A percentile compares a stretch with the other conserved stretches of the same genome.
These are phyloP conservation scores for Crataegus laevigata DNA, from an alignment of 306 rosid species.

Conservation along the genomic window DNA sequence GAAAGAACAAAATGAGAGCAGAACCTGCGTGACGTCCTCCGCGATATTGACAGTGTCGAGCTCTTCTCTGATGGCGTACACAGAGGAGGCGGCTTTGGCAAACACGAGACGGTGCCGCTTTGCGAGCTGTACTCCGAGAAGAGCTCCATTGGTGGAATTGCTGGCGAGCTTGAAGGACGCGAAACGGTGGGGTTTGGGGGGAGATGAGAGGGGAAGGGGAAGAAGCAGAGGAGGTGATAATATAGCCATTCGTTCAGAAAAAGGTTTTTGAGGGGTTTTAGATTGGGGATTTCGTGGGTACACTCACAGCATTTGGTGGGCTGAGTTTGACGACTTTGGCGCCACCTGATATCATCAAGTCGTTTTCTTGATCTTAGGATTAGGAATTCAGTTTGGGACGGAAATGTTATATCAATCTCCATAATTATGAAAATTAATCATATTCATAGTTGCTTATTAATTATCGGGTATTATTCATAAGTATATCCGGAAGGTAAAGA, in stretches of 20 bases:
- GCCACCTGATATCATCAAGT: too few relatives aligned
- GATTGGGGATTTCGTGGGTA: neutral
- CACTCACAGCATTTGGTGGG: neutral
- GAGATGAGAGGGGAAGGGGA: slow-evolving; percentile 16
- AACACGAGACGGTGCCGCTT: slow-evolving; percentile 6
- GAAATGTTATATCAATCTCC: too few relatives aligned
- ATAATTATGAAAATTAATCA: too few relatives aligned
- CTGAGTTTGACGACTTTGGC: neutral
- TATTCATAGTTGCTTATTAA: too few relatives aligned
- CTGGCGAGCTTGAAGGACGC: slow-evolving; percentile 4
- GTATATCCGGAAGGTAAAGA: too few relatives aligned
- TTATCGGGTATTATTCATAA: too few relatives aligned
- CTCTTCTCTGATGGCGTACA: slow-evolving; percentile 39
- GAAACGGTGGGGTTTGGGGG: slow-evolving; percentile 13
- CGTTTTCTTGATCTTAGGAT: too few relatives aligned
- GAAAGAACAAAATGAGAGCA: neutral
- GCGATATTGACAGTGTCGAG: slow-evolving; percentile 83
- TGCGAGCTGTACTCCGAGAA: neutral
- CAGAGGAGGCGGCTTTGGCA: slow-evolving; percentile 21
- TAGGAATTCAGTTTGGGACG: too few relatives aligned
- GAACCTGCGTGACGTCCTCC: slow-evolving; percentile 87
- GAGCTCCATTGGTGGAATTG: slow-evolving; percentile 3
- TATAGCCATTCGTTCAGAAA: neutral
- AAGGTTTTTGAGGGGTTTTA: slow-evolving; percentile 24
- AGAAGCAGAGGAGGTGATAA: slow-evolving; percentile 24